These are phyloP conservation scores for Anisodus acutangulus DNA, from an alignment of 257 asterid species.

Conservation along the genomic window DNA sequence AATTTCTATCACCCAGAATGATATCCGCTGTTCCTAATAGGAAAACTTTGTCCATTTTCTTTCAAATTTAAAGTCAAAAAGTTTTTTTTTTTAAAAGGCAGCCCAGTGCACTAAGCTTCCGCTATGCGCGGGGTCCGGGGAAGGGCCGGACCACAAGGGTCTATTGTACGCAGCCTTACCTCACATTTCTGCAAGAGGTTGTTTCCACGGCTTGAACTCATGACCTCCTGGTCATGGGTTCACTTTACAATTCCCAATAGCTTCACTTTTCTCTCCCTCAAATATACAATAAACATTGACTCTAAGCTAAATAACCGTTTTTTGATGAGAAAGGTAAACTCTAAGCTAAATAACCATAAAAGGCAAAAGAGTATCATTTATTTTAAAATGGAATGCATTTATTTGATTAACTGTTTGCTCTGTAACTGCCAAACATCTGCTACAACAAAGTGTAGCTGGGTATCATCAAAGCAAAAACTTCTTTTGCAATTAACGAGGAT, in stretches of 20 bases:
- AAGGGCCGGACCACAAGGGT: too few relatives aligned
- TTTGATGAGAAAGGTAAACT: background rate
- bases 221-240: too few relatives aligned
- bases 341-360: background rate
- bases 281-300: background rate
- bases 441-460: background rate
- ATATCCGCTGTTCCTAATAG: background rate
- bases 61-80: background rate
- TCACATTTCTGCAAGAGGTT: too few relatives aligned
- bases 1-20: background rate
- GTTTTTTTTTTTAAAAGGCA: background rate
- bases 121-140: too few relatives aligned
- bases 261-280: background rate
- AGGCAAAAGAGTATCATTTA: slow-evolving; percentile 1
- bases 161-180: too few relatives aligned
- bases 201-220: too few relatives aligned
- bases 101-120: too few relatives aligned
- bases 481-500: background rate
- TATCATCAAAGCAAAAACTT: background rate
- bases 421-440: slow-evolving; percentile 20
- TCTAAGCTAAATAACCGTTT: background rate
- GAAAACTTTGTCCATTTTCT: background rate
- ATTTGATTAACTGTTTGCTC: background rate
- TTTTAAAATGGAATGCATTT: background rate
- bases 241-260: slow-evolving; percentile 5